These are phyloP conservation scores for Xanthoconium separans DNA, from an alignment of 1,284 basidiomycete genomes.

Conservation along the genomic window DNA sequence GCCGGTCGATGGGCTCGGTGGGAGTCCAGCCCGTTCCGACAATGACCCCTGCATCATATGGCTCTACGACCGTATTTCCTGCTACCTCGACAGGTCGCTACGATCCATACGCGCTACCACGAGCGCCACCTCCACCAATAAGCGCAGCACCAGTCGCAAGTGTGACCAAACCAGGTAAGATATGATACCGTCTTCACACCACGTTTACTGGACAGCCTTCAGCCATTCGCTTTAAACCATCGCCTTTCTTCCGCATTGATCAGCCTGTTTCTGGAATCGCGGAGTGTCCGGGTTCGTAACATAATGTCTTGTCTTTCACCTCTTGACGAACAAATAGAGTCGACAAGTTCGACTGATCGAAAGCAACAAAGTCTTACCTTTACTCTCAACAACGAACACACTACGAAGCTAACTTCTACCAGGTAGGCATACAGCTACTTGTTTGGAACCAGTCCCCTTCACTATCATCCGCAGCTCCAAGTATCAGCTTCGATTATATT, in stretches of 20 bases:
- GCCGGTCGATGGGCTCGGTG: slow-evolving; percentile 22
- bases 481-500: slow-evolving; percentile 86
- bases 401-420: slow-evolving; percentile 54
- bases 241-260: slow-evolving; percentile 74
- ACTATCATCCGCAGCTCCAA: slow-evolving; percentile 46
- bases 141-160: slow-evolving; percentile 34
- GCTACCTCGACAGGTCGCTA: slow-evolving; percentile 43
- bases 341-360: slow-evolving; percentile 71
- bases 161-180: slow-evolving; percentile 32
- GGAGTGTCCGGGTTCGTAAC: slow-evolving; percentile 68
- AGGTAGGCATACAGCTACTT: slow-evolving; percentile 38
- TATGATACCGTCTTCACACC: neutral
- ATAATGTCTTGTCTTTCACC: neutral
- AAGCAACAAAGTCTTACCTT: slow-evolving; percentile 63
- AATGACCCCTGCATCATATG: slow-evolving; percentile 20
- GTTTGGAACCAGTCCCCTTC: slow-evolving; percentile 7
- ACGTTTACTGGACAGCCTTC: slow-evolving; percentile 12
- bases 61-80: slow-evolving; percentile 22
- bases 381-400: slow-evolving; percentile 61
- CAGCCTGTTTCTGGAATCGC: slow-evolving; percentile 60
- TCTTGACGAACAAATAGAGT: slow-evolving; percentile 54
- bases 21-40: slow-evolving; percentile 29
- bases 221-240: slow-evolving; percentile 77
- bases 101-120: slow-evolving; percentile 63
- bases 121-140: slow-evolving; percentile 41